phyloP scores from a whole-genome alignment of 2,329 filamentous ascomycete species.

The Magnaporthiopsis incrustans region DNA sequence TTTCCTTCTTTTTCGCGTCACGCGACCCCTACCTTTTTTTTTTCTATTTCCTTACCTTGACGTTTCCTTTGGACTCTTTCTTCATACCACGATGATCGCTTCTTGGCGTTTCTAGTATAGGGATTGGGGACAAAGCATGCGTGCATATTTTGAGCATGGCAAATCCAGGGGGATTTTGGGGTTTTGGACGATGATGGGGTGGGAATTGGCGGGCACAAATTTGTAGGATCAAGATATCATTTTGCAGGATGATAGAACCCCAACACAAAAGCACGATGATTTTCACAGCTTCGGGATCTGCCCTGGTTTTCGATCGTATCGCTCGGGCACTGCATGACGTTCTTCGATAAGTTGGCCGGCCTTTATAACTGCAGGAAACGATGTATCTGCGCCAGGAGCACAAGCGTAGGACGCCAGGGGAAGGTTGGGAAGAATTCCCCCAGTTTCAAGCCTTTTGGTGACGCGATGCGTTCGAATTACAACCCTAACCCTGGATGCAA shows the following conservation, averaged over 20 bases:
- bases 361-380: too few species aligned
- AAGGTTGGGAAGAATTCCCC: too few species aligned
- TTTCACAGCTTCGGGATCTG: not conserved
- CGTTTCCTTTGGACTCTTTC: not conserved
- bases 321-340: too few species aligned
- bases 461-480: not conserved
- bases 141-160: not conserved
- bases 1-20: not conserved
- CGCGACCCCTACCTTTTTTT: not conserved
- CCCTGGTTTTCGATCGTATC: not conserved
- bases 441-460: too few species aligned
- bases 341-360: too few species aligned
- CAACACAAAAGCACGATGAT: not conserved
- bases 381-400: too few species aligned
- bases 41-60: not conserved
- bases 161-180: too few species aligned
- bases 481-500: not conserved
- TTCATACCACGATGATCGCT: not conserved
- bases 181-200: not conserved
- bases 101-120: not conserved
- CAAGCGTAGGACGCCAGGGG: too few species aligned
- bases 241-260: not conserved
- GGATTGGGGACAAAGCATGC: not conserved
- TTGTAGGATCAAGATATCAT: not conserved
- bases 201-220: not conserved